Conservation (phyloP, 1,284 basidiomycete species). For the Boletus nobilissimus region DNA sequence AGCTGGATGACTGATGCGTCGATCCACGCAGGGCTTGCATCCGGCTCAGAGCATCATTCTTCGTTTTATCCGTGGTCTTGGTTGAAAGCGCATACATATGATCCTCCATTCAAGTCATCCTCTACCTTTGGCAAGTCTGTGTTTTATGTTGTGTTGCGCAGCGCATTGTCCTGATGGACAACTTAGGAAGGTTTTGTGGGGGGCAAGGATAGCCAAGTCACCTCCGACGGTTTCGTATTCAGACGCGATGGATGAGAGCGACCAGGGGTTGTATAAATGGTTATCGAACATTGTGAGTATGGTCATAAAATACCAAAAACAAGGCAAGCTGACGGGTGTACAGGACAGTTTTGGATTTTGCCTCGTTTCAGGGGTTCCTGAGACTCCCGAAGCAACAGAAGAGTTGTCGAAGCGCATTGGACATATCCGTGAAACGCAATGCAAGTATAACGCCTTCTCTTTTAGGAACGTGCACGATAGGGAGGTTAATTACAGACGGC, state of each 20-base stretch:
- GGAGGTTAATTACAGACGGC: constrained; percentile 65
- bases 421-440: constrained; percentile 94
- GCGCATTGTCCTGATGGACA: not conserved
- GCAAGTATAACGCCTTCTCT: constrained; percentile 51
- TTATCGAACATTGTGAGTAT: constrained; percentile 80
- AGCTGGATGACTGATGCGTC: constrained; percentile 17
- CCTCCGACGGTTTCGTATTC: constrained; percentile 84
- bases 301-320: not conserved
- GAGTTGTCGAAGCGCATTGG: constrained; percentile 80
- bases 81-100: constrained; percentile 80
- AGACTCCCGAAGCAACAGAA: constrained; percentile 88
- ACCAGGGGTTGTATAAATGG: constrained; percentile 83
- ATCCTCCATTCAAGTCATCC: constrained; percentile 60
- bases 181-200: constrained; percentile 82
- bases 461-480: constrained; percentile 12
- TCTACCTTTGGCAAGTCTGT: constrained; percentile 55
- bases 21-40: constrained; percentile 63
- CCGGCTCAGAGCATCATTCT: constrained; percentile 61
- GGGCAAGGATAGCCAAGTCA: constrained; percentile 75
- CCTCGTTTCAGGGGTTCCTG: constrained; percentile 85
- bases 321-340: constrained; percentile 15
- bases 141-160: not conserved
- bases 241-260: constrained; percentile 76
- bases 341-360: constrained; percentile 91
- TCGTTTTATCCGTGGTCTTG: constrained; percentile 91